Conservation (phyloP, 2,329 filamentous ascomycete genomes). For the Davidsoniella eucalypti region DNA sequence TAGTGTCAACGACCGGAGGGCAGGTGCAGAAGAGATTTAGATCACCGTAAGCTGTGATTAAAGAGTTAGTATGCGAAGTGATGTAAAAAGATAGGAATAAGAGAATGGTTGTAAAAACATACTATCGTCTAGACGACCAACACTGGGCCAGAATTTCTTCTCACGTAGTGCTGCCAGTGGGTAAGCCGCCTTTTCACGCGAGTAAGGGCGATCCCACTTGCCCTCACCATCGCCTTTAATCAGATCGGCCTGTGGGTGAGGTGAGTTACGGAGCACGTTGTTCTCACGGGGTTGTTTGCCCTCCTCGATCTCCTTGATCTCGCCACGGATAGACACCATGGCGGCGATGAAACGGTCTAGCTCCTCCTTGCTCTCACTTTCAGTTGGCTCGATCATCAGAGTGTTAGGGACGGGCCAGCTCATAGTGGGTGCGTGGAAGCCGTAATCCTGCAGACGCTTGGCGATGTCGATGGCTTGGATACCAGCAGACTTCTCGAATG, state of each 20-base stretch:
- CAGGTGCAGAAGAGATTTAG: constrained; percentile 91
- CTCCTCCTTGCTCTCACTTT: constrained; percentile 82
- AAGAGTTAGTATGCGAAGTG: background rate
- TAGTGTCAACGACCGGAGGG: constrained; percentile 58
- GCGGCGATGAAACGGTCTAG: constrained; percentile 88
- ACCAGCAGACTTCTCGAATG: constrained; percentile 67
- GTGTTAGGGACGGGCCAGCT: constrained; percentile 90
- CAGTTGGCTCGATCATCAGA: constrained; percentile 94
- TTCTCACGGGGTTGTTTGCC: constrained; percentile 56
- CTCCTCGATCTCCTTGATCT: constrained; percentile 71
- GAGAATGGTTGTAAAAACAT: constrained; percentile 22
- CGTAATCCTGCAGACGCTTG: constrained; percentile 92
- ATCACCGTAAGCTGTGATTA: constrained; percentile 61
- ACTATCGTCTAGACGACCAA: constrained; percentile 79
- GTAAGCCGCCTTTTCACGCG: constrained; percentile 69
- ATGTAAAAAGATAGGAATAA: background rate
- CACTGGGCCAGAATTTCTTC: constrained; percentile 96
- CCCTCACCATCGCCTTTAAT: constrained; percentile 36
- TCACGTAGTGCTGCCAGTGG: constrained; percentile 66
- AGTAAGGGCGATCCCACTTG: constrained; percentile 72
- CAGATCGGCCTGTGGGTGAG: constrained; percentile 71
- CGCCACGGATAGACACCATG: constrained; percentile 66
- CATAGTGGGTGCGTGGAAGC: constrained; percentile 96
- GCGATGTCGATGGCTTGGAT: constrained; percentile 90
- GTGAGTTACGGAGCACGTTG: constrained; percentile 80